Percentiles rank a stretch among this genome's conserved stretches.
These are phyloP conservation scores for Alternaria tenuissima DNA, from an alignment of 2,329 filamentous ascomycete species.

Conservation along the genomic window DNA sequence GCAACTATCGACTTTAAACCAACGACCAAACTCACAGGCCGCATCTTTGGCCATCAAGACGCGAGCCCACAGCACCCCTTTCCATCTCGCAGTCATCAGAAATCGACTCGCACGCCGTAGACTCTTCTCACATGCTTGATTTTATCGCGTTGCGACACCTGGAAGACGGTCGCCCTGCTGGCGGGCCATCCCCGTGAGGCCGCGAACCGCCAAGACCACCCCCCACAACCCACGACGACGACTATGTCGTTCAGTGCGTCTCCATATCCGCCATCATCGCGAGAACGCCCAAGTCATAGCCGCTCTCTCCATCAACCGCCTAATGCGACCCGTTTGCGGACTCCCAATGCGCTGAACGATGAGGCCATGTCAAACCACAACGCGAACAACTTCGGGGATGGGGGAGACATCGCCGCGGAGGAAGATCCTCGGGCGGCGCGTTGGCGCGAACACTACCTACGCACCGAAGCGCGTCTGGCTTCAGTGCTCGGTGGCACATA, in stretches of 20 bases:
- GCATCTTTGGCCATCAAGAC: slow-evolving; percentile 48
- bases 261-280: slow-evolving; percentile 51
- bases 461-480: slow-evolving; percentile 78
- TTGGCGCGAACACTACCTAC: slow-evolving; percentile 80
- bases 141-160: slow-evolving; percentile 50
- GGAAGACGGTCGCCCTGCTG: slow-evolving; percentile 51
- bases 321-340: slow-evolving; percentile 51
- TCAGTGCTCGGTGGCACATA: slow-evolving; percentile 70
- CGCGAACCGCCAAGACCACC: slow-evolving; percentile 42
- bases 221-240: slow-evolving; percentile 43
- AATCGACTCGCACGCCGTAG: slow-evolving; percentile 36
- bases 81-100: slow-evolving; percentile 47
- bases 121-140: slow-evolving; percentile 51
- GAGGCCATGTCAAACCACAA: slow-evolving; percentile 53
- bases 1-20: slow-evolving; percentile 11
- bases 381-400: slow-evolving; percentile 49
- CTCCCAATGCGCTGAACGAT: slow-evolving; percentile 56
- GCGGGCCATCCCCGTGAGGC: slow-evolving; percentile 50
- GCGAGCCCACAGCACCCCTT: slow-evolving; percentile 36
- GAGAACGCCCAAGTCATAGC: slow-evolving; percentile 54
- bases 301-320: slow-evolving; percentile 46
- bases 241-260: slow-evolving; percentile 49
- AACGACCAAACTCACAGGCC: slow-evolving; percentile 22
- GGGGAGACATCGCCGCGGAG: slow-evolving; percentile 53
- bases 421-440: slow-evolving; percentile 60